phyloP scores from a whole-genome alignment of 2,329 filamentous ascomycete species.

The Colletotrichum agaves region DNA sequence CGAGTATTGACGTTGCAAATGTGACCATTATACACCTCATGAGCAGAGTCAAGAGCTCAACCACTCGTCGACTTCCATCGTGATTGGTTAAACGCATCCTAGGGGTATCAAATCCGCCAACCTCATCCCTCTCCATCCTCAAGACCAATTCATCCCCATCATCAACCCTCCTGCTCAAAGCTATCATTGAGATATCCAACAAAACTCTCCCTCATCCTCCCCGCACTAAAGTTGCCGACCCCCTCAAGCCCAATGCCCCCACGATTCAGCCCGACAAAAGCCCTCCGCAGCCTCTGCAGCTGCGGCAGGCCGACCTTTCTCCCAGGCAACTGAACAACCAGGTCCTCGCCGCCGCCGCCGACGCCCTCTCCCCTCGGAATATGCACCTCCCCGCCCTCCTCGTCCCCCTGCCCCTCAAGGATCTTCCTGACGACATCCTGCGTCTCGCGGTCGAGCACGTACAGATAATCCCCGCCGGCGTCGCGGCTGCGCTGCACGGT shows the following conservation, averaged over 20 bases:
- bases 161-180: conserved; percentile 68
- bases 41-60: too few species aligned
- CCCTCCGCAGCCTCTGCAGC: conserved; percentile 79
- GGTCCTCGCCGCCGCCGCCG: conserved; percentile 45
- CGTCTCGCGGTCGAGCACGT: conserved; percentile 81
- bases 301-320: conserved; percentile 77
- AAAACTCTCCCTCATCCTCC: conserved; percentile 70
- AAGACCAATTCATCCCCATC: background rate
- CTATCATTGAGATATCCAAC: conserved; percentile 74
- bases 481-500: conserved; percentile 74
- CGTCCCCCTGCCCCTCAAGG: conserved; percentile 76
- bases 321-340: conserved; percentile 73
- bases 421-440: conserved; percentile 80
- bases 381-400: conserved; percentile 65
- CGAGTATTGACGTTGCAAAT: too few species aligned
- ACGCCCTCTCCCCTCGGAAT: conserved; percentile 52
- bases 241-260: conserved; percentile 71
- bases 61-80: too few species aligned
- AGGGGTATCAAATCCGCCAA: conserved; percentile 11
- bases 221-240: conserved; percentile 63
- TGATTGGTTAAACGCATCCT: background rate
- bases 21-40: too few species aligned
- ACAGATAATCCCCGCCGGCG: conserved; percentile 78
- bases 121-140: background rate
- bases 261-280: conserved; percentile 81